Conservation (phyloP, 2,329 filamentous ascomycete species). For the Xylariaceae sp. region DNA sequence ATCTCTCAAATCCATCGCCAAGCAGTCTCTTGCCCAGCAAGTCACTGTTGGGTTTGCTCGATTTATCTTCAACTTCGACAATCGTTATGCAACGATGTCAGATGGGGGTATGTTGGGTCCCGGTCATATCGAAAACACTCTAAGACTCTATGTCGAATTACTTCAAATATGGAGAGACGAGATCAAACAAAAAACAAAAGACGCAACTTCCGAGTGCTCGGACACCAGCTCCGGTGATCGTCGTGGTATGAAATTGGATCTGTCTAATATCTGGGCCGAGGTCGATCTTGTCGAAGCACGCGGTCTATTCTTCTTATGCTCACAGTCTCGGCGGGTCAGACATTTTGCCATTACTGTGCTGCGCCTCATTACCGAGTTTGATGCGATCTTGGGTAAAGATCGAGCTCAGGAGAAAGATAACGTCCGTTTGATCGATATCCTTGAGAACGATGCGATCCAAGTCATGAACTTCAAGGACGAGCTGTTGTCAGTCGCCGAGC, state of each 20-base stretch:
- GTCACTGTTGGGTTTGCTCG: constrained; percentile 94
- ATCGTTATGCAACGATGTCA: constrained; percentile 94
- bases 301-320: constrained; percentile 94
- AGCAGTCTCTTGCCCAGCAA: constrained; percentile 87
- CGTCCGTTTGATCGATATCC: constrained; percentile 76
- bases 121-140: constrained; percentile 88
- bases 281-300: constrained; percentile 97
- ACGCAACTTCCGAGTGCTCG: constrained; percentile 58
- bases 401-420: constrained; percentile 55
- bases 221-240: constrained; percentile 62
- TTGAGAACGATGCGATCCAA: constrained; percentile 81
- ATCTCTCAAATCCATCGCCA: constrained; percentile 90
- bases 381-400: constrained; percentile 74
- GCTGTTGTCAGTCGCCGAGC: constrained; percentile 82
- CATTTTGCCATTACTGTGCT: constrained; percentile 89
- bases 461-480: constrained; percentile 93
- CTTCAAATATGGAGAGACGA: constrained; percentile 97
- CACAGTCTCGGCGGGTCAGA: constrained; percentile 83
- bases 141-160: constrained; percentile 88
- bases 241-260: constrained; percentile 70
- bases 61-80: constrained; percentile 98
- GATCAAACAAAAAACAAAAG: constrained; percentile 78
- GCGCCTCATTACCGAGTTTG: constrained; percentile 88
- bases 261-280: constrained; percentile 84
- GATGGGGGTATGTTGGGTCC: constrained; percentile 94